phyloP scores from a whole-genome alignment of 257 asterid species.

The Solanum chiquidenum region DNA sequence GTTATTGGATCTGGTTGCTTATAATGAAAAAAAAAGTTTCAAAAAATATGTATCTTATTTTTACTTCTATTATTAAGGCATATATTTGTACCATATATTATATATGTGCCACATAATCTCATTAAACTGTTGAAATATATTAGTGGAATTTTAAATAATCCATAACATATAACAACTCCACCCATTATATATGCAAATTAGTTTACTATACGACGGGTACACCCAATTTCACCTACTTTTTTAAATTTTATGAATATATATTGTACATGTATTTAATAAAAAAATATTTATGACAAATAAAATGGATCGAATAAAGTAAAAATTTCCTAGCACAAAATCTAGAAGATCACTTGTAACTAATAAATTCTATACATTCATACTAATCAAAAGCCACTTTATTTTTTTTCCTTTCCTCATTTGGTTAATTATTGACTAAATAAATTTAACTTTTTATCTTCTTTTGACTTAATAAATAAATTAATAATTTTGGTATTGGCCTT shows the following conservation, averaged over 20 bases:
- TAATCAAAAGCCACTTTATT: background rate
- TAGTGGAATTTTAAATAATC: background rate
- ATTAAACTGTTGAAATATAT: background rate
- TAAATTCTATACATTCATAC: background rate
- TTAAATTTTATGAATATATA: background rate
- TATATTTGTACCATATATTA: too few species aligned
- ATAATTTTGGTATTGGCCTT: background rate
- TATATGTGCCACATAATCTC: background rate
- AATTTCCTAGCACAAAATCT: background rate
- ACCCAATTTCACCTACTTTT: background rate
- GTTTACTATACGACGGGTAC: background rate
- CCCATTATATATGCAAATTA: background rate
- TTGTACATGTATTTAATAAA: background rate
- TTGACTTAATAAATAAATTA: background rate
- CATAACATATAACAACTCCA: background rate
- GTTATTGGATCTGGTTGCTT: background rate
- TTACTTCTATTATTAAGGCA: background rate
- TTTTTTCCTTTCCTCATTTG: background rate
- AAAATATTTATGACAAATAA: too few species aligned
- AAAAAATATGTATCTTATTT: background rate
- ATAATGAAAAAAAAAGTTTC: background rate
- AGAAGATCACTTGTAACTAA: background rate
- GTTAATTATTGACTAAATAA: background rate
- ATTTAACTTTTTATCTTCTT: background rate
- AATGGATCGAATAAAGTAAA: too few species aligned